Conservation (phyloP, 495 filamentous ascomycete species). For the Podospora pseudocomata region DNA sequence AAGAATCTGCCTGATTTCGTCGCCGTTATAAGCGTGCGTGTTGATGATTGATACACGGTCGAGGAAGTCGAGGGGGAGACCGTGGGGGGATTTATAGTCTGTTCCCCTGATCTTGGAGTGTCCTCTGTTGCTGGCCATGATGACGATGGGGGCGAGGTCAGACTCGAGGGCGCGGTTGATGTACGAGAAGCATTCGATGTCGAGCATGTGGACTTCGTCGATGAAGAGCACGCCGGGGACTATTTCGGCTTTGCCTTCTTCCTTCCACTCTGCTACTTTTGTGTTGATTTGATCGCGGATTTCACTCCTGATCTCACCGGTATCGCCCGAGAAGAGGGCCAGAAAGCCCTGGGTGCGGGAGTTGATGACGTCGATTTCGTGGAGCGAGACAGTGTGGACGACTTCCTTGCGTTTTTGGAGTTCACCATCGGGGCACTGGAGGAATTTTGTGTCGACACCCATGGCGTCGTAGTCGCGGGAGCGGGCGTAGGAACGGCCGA, state of each 20-base stretch:
- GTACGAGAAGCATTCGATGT: conserved; percentile 98
- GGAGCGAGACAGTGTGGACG: conserved; percentile 90
- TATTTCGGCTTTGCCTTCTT: conserved; percentile 97
- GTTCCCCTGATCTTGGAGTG: conserved; percentile 91
- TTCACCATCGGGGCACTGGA: conserved; percentile 97
- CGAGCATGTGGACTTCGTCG: conserved; percentile 99
- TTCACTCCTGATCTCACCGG: conserved; percentile 95
- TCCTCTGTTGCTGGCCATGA: conserved; percentile 98
- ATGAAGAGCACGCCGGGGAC: conserved; percentile 97
- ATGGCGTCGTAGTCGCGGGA: conserved; percentile 98
- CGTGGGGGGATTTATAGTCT: conserved; percentile 85
- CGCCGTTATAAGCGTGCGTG: conserved; percentile 79
- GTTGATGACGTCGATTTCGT: conserved; percentile 99
- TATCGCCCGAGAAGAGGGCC: conserved; percentile 94
- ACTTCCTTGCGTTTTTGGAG: conserved; percentile 96
- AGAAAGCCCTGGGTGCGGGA: conserved; percentile 94
- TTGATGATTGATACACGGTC: conserved; percentile 95
- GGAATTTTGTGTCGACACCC: conserved; percentile 97
- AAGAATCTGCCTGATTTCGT: conserved; percentile 88
- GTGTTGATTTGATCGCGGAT: conserved; percentile 98
- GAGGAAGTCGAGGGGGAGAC: conserved; percentile 90
- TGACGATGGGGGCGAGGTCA: conserved; percentile 93
- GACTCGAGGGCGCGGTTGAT: conserved; percentile 95
- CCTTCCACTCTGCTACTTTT: conserved; percentile 97
- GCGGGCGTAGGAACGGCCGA: conserved; percentile 87